Evolutionary conservation across 2,329 filamentous ascomycete genomes (phyloP), one percentile per base, ranked within the genome.

Genomic region (Hypoxylon sp.): DNA sequence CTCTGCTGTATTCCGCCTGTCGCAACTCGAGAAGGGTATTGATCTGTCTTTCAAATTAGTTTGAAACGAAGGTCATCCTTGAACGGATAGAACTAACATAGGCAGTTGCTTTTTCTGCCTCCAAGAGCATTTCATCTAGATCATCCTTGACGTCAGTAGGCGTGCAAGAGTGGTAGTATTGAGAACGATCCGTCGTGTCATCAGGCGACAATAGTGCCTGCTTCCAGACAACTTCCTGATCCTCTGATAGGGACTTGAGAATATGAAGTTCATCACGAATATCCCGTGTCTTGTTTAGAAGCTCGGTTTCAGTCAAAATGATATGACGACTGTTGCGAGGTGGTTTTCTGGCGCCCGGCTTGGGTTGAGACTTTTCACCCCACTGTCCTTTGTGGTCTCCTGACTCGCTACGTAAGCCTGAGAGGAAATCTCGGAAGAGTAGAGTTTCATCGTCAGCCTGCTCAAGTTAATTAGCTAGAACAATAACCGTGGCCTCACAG

Each of bases 221-320:
- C 17, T 62, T 65, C 66, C 66, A 68, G 28, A 65, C 66, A 36
- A 32, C 23, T 5, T 59, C 58, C 60, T 68, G 62, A 17, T 68
- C 62, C 25, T 68, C 66, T 11, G 62, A 62, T 34, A 68, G 19
- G 14, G 53, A 65, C 32, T 14, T 68, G 6, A 65, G 52, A 21
- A 68, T 68, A 11, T 57, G 46, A 19, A 68, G 52, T 30, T 68
- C 66, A 21, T 68, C 66, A 14, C 50, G 32, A 3, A 68, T 68
- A 60, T 68, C 58, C n/a, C 62, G 23, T 19, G 19, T 65, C 21
- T 46, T n/a, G 0, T 60, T 13, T 23, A 63, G 58, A 50, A 68
- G 62, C 58, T 65, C 45, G 23, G 62, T 63, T 36, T 68, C 66
- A 10, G 46, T 19, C 41, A 48, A 56, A 46, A 65, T 65, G 21